These are phyloP conservation scores for Claviceps sp. DNA, from an alignment of 2,329 filamentous ascomycete species.

Conservation along the genomic window DNA sequence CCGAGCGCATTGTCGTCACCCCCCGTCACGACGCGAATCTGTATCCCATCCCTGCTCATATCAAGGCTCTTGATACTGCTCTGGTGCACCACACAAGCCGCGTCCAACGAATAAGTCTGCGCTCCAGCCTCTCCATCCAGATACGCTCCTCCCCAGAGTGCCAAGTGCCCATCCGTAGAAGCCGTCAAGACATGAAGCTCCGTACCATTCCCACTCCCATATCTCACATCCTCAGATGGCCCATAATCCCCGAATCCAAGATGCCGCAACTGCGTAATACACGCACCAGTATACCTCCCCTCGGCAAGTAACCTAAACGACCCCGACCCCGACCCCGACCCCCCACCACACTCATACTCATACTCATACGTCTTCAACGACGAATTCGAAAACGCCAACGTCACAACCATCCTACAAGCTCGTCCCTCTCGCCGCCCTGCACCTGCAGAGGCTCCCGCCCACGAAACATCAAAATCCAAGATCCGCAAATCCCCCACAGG, in stretches of 20 bases:
- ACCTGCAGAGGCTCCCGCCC: neutral
- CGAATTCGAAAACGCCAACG: slow-evolving; percentile 75
- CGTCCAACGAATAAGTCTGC: slow-evolving; percentile 14
- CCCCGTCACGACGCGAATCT: slow-evolving; percentile 51
- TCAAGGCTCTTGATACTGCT: slow-evolving; percentile 62
- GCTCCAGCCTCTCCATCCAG: slow-evolving; percentile 1
- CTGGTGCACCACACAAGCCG: slow-evolving; percentile 51
- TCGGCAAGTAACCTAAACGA: slow-evolving; percentile 37
- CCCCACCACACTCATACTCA: slow-evolving; percentile 25
- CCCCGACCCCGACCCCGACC: neutral
- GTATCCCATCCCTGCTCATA: slow-evolving; percentile 19
- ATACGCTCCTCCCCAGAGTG: slow-evolving; percentile 17
- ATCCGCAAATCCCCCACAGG: slow-evolving; percentile 58
- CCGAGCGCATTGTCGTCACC: slow-evolving; percentile 81
- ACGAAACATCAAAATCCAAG: slow-evolving; percentile 56
- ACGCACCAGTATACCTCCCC: slow-evolving; percentile 56
- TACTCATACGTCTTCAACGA: slow-evolving; percentile 50
- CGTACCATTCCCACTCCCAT: neutral
- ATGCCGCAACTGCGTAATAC: slow-evolving; percentile 53
- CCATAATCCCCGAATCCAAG: slow-evolving; percentile 16
- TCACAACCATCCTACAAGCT: slow-evolving; percentile 20
- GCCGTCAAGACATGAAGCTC: slow-evolving; percentile 44
- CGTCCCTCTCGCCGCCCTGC: neutral
- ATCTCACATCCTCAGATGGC: too few relatives aligned
- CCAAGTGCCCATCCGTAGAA: slow-evolving; percentile 67